Percentiles rank a stretch among this genome's conserved stretches.
Evolutionary conservation across 1,139 yeast genomes (phyloP).

Genomic region (Magnusiomyces ingens): DNA sequence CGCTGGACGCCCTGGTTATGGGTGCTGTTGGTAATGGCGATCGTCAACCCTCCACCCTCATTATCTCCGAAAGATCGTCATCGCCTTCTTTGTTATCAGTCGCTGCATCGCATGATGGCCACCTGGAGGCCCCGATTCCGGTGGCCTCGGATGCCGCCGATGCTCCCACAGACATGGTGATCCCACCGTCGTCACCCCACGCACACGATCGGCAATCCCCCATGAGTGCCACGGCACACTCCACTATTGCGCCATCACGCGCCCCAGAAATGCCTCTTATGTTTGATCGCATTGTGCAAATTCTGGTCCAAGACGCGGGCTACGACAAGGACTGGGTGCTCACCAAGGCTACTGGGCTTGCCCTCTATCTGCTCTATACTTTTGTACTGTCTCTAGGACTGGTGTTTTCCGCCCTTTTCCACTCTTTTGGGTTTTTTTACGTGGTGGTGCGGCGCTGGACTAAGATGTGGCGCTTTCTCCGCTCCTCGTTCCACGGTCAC

Average conservation of each 20-base stretch:
- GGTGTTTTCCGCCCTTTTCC: constrained; percentile 10
- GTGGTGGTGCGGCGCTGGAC: constrained; percentile 11
- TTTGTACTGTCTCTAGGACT: constrained; percentile 9
- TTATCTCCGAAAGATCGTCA: not conserved
- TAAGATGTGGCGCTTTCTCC: too few relatives aligned
- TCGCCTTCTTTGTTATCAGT: not conserved
- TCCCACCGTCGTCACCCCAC: not conserved
- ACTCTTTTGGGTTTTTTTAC: constrained; percentile 8
- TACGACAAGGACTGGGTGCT: constrained; percentile 8
- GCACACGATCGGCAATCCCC: not conserved
- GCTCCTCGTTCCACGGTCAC: too few relatives aligned
- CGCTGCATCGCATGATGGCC: not conserved
- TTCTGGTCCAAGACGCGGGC: constrained; percentile 11
- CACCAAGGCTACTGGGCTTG: constrained; percentile 8
- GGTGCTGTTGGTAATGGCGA: not conserved
- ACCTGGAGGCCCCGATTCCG: too few relatives aligned
- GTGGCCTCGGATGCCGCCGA: not conserved
- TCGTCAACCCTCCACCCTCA: not conserved
- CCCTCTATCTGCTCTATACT: constrained; percentile 8
- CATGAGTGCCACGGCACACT: too few relatives aligned
- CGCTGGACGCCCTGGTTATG: not conserved
- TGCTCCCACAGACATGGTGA: too few relatives aligned
- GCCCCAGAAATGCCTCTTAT: not conserved
- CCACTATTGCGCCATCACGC: too few relatives aligned
- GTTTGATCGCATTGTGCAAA: constrained; percentile 6